Evolutionary conservation across 345 rosid genomes (phyloP), one percentile per base, ranked within the genome.

Genomic region (Streptanthus diversifolius): DNA sequence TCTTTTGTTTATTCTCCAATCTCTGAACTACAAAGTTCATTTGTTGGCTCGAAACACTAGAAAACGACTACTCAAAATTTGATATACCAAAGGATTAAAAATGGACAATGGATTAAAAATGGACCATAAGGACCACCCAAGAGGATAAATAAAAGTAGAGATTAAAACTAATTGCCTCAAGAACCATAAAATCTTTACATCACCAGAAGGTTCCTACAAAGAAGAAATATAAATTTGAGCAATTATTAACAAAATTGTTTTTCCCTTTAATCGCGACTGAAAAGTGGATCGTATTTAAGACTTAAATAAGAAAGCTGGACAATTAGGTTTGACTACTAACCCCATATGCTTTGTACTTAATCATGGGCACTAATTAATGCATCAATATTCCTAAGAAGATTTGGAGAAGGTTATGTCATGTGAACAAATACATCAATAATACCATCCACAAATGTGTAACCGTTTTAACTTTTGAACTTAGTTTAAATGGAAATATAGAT

Each of bases 291-390:
- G 40, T 48, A 48, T 49, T 71, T 36, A 35, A 62, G 63, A 72
- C 51, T 18, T 40, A 27, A 63, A 32, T 72, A 19, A 43, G 35
- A 33, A 63, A 73, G 77, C 14, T 72, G 70, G 36, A 41, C 21
- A 22, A 14, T 33, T 63, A 17, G 36, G 77, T 54, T 43, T 63
- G 55, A 27, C 36, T 24, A 18, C 64, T 52, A 45, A 17, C 70
- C 57, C 70, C 61, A 72, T 63, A 48, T 63, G 70, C 70, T 63
- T 27, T 27, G 64, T 56, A 40, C 64, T 30, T 41, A 56, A 37
- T 63, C 44, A 21, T 40, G 64, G 27, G 53, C 54, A 53, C 52
- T 39, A 21, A 63, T 18, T 29, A n/a, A 62, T 72, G 63, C 22
- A 47, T 70, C 58, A 47, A 35, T 70, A 33, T 11, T 25, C 51